Evolutionary conservation across 225 moss, liverwort and hornwort species (phyloP), one percentile per base, ranked within the genome.

Genomic region (Pseudoscleropodium purum): DNA sequence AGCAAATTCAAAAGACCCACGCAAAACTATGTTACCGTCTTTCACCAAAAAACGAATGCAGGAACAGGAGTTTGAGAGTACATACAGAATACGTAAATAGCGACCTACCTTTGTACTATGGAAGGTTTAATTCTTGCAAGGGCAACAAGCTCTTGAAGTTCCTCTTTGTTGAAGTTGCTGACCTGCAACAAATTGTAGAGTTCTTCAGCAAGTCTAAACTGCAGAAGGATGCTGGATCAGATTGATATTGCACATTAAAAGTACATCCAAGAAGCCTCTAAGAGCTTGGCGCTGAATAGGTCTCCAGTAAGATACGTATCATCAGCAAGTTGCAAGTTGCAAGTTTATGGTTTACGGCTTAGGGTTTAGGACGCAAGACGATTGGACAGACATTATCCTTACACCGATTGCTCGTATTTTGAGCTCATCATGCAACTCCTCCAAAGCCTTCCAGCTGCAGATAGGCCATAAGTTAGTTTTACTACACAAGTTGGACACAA

Each of bases 151-250:
- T 94, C 91, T 83, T 90, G 84, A 87, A 94, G 87, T 87, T 94
- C 92, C 85, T 63, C 89, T 69, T 92, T 85, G 77, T 92, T 89
- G 84, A 94, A 94, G 88, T 94, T 94, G 74, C 94, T 94, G 47
- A 94, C 92, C 91, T 94, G 91, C 30, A 79, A 47, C 84, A 89
- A 51, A 23, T 59, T 11, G 68, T 59, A 73, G 7, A 73, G 41
- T 64, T 57, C 63, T 86, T 90, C 73, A 90, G 91, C 75, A 86
- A 56, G 64, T 63, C 59, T 70, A 85, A 85, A 89, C 20, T n/a
- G 56, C 83, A 83, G 63, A 82, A 70, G 17, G 39, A 87, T 75
- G 65, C 52, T 51, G 61, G 24, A 60, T 47, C 84, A 84, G 51
- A 77, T 47, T 65, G 56, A 54, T 52, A 30, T 69, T n/a, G 14